A percentile compares a stretch with the other conserved stretches of the same genome.
phyloP scores from a whole-genome alignment of 495 filamentous ascomycete genomes.

The Neurospora sp. region DNA sequence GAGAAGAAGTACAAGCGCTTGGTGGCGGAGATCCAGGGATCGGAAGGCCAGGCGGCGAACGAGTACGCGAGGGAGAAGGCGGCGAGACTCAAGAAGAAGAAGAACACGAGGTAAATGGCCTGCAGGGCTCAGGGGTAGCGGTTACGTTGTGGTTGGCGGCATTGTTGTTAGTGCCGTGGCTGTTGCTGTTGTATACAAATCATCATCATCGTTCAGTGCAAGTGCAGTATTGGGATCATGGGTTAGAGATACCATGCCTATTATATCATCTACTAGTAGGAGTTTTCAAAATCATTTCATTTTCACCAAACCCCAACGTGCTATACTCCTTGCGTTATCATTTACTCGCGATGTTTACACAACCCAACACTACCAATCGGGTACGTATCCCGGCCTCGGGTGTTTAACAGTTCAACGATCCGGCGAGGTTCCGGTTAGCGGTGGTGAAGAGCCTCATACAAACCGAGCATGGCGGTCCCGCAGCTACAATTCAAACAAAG shows the following conservation, averaged over 20 bases:
- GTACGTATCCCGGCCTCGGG: background rate
- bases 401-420: background rate
- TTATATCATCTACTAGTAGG: background rate
- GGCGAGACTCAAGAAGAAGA: conserved; percentile 53
- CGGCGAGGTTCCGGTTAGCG: no score
- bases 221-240: background rate
- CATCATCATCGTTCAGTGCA: background rate
- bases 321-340: background rate
- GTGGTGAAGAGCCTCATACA: background rate
- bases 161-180: background rate
- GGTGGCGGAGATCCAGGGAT: conserved; percentile 87
- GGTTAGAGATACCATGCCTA: background rate
- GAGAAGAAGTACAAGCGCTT: conserved; percentile 89
- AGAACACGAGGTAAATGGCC: conserved; percentile 12
- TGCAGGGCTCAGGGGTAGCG: background rate
- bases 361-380: background rate
- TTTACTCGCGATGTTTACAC: background rate
- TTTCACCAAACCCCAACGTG: background rate
- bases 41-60: conserved; percentile 80
- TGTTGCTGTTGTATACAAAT: conserved; percentile 5
- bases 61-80: conserved; percentile 80
- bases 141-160: background rate
- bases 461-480: background rate
- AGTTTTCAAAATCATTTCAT: background rate
- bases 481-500: background rate